Base-by-base conservation (phyloP, 441 rosid genomes). In the Adansonia rubrostipa region DNA sequence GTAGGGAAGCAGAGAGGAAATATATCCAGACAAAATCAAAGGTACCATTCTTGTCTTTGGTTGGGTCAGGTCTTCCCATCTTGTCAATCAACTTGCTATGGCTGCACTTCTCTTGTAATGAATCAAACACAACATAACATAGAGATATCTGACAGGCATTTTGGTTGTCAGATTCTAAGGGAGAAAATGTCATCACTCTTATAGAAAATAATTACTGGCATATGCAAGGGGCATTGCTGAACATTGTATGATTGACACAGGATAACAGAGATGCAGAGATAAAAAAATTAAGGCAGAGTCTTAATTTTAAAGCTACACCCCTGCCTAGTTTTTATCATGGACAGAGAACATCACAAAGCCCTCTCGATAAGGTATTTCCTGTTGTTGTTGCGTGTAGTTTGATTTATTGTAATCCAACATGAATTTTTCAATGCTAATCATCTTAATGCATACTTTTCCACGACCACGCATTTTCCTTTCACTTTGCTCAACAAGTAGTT, bases 211-310 rank as follows among this genome's bases (percentile, higher is more conserved):
- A 9, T 20, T 11, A 10, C n/a, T 40, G 15, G 51, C 28, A 36
- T 17, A 54, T 40, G 53, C 65, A 42, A 61, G 44, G 64, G 73
- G 42, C 57, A 42, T 77, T 9, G 72, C 60, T 62, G 56, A 50
- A 66, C 60, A 15, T 47, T 73, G 1, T 63, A 66, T 79, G 70
- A 80, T 83, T 80, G 78, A 60, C 47, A 68, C 86, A 89, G 92
- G 91, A 88, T 79, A 85, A 79, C 61, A 89, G 79, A 85, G 93
- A 79, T 74, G 80, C 78, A 51, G 97, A 87, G 78, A 80, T 68
- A 45, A 88, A 84, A 85, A 83, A 79, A 11, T 64, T 71, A 44
- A 86, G 89, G 63, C 90, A 87, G 53, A 83, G 83, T 81, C 78
- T 81, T 60, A 82, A 79, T 82, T 80, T 80, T 74, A 94, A 86